Percentiles rank a stretch among this genome's conserved stretches.
phyloP scores from a whole-genome alignment of 1,139 yeast genomes.

The Suhomyces yuchorum region DNA sequence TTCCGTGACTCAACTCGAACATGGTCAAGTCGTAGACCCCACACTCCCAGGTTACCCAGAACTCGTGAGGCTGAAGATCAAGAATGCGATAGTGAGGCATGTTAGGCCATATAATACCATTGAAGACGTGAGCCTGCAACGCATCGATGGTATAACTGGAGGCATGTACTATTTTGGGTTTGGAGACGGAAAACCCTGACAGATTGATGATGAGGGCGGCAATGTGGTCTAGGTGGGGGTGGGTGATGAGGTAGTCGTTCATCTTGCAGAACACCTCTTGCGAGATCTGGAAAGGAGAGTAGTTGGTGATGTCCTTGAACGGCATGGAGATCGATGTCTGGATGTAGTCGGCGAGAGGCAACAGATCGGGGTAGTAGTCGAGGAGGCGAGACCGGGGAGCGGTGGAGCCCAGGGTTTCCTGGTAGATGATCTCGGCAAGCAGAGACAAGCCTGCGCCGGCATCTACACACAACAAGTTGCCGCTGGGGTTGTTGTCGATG shows the following conservation, averaged over 20 bases:
- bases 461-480: conserved; percentile 58
- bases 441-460: conserved; percentile 76
- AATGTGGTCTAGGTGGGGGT: conserved; percentile 84
- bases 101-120: conserved; percentile 82
- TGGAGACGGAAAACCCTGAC: conserved; percentile 48
- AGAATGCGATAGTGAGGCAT: conserved; percentile 44
- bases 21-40: conserved; percentile 29
- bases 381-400: conserved; percentile 19
- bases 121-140: conserved; percentile 61
- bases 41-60: conserved; percentile 16
- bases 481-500: conserved; percentile 16
- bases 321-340: conserved; percentile 31
- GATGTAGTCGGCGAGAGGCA: conserved; percentile 22
- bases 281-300: conserved; percentile 25
- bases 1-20: conserved; percentile 47
- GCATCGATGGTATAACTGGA: conserved; percentile 54
- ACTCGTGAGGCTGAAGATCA: conserved; percentile 24
- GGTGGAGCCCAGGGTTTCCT: conserved; percentile 18
- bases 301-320: conserved; percentile 23
- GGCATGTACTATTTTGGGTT: conserved; percentile 53
- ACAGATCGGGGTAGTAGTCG: conserved; percentile 31
- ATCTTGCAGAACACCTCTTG: conserved; percentile 38
- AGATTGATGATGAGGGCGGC: conserved; percentile 70
- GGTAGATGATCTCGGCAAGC: conserved; percentile 52
- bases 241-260: conserved; percentile 63